These are phyloP conservation scores for Parachaetomium inaequale DNA, from an alignment of 495 filamentous ascomycete genomes.

Conservation along the genomic window DNA sequence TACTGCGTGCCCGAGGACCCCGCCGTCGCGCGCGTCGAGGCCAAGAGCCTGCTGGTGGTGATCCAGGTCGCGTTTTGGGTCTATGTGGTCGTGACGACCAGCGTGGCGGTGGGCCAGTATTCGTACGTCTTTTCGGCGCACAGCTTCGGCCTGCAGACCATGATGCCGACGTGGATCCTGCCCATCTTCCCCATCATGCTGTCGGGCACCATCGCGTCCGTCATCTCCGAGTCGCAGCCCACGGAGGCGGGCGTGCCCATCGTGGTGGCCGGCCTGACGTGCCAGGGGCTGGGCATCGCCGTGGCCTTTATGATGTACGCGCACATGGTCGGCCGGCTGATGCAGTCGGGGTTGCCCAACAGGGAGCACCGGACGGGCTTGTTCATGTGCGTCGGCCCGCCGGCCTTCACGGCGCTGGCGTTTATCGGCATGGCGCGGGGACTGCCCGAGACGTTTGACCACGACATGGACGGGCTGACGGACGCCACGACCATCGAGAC, in stretches of 20 bases:
- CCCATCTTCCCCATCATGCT: constrained; percentile 58
- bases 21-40: constrained; percentile 35
- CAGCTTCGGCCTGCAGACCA: constrained; percentile 36
- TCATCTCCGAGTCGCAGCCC: constrained; percentile 46
- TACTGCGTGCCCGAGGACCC: constrained; percentile 48
- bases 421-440: constrained; percentile 29
- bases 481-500: constrained; percentile 39
- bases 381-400: constrained; percentile 69
- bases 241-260: constrained; percentile 39
- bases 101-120: constrained; percentile 52
- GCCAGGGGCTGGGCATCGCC: constrained; percentile 51
- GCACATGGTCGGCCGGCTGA: constrained; percentile 59
- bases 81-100: constrained; percentile 45
- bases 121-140: constrained; percentile 45
- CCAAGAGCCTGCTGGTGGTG: constrained; percentile 31
- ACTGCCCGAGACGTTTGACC: constrained; percentile 36
- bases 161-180: constrained; percentile 58
- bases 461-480: constrained; percentile 31
- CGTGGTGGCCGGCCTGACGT: constrained; percentile 48
- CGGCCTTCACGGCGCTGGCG: constrained; percentile 55
- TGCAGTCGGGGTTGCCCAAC: constrained; percentile 54
- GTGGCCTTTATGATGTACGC: constrained; percentile 55
- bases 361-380: constrained; percentile 54
- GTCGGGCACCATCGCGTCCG: constrained; percentile 49
- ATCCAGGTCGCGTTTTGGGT: constrained; percentile 52